A percentile compares a stretch with the other conserved stretches of the same genome.
Conservation (phyloP, 2,329 filamentous ascomycete species). For the Lizonia empirigonia region DNA sequence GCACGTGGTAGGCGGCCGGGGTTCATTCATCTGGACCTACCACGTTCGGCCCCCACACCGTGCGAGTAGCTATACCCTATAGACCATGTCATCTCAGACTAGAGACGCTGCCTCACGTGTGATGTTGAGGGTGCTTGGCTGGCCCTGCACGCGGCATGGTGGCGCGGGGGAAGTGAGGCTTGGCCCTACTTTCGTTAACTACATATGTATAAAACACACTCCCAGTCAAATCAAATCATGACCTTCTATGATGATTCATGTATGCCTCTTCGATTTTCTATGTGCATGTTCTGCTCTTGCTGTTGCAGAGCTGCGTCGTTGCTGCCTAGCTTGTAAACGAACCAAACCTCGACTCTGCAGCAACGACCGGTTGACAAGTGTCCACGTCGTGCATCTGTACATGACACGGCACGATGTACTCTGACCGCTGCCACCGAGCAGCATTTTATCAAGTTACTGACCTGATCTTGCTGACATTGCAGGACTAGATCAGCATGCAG, state of each 20-base stretch:
- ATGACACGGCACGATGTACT: constrained; percentile 7
- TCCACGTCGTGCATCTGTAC: constrained; percentile 16
- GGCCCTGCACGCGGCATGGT: constrained; percentile 19
- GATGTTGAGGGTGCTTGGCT: constrained; percentile 32
- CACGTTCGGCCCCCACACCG: background rate
- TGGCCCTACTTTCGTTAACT: constrained; percentile 28
- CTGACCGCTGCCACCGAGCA: constrained; percentile 9
- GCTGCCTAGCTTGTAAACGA: constrained; percentile 34
- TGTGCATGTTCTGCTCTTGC: background rate
- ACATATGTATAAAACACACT: constrained; percentile 27
- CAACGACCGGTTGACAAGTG: constrained; percentile 20
- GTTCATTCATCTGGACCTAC: background rate
- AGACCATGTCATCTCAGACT: background rate
- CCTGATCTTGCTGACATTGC: constrained; percentile 29
- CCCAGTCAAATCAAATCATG: background rate
- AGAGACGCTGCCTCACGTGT: constrained; percentile 11
- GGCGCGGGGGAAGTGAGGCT: constrained; percentile 43
- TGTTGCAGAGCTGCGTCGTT: constrained; percentile 8
- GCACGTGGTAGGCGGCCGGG: background rate
- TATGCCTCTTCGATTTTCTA: background rate
- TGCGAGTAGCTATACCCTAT: constrained; percentile 9
- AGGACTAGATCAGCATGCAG: constrained; percentile 23
- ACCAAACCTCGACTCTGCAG: constrained; percentile 22
- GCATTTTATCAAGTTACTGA: constrained; percentile 13
- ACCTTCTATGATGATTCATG: background rate